phyloP scores from a whole-genome alignment of 2,329 filamentous ascomycete species.

The Aciculosporium take region DNA sequence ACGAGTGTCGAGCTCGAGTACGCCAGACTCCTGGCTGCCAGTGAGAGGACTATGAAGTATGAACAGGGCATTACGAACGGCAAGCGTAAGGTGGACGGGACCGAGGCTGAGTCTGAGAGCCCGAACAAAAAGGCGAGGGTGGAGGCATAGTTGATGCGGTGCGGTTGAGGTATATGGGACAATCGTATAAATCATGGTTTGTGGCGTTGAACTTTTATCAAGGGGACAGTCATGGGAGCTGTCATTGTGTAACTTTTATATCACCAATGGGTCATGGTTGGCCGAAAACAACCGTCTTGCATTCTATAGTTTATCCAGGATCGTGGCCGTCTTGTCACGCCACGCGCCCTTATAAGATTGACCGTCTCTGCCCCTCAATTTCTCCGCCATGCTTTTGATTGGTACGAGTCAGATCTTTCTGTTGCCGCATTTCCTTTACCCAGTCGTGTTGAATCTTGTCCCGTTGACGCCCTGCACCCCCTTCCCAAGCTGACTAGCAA shows the following conservation, averaged over 20 bases:
- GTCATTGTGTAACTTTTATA: neutral
- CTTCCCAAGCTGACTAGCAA: constrained; percentile 47
- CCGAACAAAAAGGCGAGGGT: constrained; percentile 33
- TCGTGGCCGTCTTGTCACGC: neutral
- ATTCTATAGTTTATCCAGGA: neutral
- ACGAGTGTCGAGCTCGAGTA: constrained; percentile 59
- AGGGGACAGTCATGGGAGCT: neutral
- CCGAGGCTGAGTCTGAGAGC: constrained; percentile 11
- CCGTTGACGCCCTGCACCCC: constrained; percentile 25
- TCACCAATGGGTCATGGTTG: too few relatives aligned
- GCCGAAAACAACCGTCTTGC: too few relatives aligned
- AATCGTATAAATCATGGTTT: neutral
- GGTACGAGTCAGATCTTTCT: neutral
- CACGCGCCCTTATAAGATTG: neutral
- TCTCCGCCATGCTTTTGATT: neutral
- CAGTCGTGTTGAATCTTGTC: constrained; percentile 12
- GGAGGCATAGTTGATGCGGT: constrained; percentile 15
- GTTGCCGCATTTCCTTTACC: neutral
- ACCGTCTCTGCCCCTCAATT: neutral
- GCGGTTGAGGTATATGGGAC: neutral
- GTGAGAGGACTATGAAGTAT: constrained; percentile 25
- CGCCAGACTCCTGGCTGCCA: constrained; percentile 42
- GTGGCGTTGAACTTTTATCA: neutral
- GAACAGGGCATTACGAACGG: constrained; percentile 15
- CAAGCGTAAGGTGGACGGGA: constrained; percentile 33